Conservation (phyloP, 2,329 filamentous ascomycete genomes). For the Juglanconis juglandina region DNA sequence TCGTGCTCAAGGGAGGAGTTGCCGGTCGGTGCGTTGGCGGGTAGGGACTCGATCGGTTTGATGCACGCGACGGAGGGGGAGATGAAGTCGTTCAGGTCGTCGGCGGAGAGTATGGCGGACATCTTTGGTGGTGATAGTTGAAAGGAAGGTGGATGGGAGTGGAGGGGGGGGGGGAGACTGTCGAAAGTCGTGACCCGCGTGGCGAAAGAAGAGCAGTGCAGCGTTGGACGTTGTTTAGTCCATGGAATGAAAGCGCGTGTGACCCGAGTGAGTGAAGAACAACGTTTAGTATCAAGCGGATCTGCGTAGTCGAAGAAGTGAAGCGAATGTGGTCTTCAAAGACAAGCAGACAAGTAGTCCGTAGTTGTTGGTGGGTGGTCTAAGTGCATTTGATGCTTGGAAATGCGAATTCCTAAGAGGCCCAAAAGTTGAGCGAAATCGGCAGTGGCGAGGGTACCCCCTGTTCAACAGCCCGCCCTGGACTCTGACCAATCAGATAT, state of each 20-base stretch:
- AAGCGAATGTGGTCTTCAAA: background rate
- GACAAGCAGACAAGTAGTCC: background rate
- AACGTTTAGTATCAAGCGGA: too few species aligned
- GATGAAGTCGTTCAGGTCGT: constrained; percentile 99
- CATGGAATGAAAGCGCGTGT: background rate
- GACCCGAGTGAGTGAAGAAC: background rate
- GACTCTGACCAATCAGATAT: background rate
- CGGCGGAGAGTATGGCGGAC: constrained; percentile 94
- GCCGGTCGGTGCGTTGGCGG: constrained; percentile 50
- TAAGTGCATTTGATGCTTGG: constrained; percentile 9
- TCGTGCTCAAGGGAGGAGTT: constrained; percentile 59
- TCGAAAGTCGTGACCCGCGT: background rate
- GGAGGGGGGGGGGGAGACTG: background rate
- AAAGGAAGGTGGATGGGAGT: background rate
- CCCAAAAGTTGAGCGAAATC: constrained; percentile 15
- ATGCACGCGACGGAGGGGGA: constrained; percentile 96
- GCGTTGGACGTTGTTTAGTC: background rate
- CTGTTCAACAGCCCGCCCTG: background rate
- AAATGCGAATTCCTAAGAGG: constrained; percentile 16
- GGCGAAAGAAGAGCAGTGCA: constrained; percentile 1
- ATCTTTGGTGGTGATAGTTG: constrained; percentile 49
- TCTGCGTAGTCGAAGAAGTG: background rate
- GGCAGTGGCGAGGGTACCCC: constrained; percentile 14
- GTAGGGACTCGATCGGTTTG: constrained; percentile 92
- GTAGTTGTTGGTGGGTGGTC: background rate